phyloP scores from a whole-genome alignment of 2,329 filamentous ascomycete genomes.

The Kalaharituber pfeilii region DNA sequence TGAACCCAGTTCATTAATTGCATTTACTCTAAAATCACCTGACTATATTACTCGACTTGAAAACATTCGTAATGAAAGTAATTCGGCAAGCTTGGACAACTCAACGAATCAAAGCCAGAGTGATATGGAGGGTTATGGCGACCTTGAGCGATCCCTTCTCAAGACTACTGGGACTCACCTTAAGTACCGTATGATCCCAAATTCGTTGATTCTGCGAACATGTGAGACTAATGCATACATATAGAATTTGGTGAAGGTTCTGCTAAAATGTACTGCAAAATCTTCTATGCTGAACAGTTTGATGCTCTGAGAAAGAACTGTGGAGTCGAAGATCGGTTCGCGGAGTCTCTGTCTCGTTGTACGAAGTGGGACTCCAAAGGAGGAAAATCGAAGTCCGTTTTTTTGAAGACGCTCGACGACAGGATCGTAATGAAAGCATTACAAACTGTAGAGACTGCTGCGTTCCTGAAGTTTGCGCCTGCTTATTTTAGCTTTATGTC shows the following conservation, averaged over 20 bases:
- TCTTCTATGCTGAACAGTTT: slow-evolving; percentile 96
- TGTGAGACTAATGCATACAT: neutral
- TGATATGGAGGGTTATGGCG: slow-evolving; percentile 42
- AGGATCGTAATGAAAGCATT: slow-evolving; percentile 84
- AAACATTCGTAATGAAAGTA: slow-evolving; percentile 37
- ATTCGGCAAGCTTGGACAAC: slow-evolving; percentile 16
- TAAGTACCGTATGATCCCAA: slow-evolving; percentile 45
- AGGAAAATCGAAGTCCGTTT: slow-evolving; percentile 93
- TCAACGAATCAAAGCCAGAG: slow-evolving; percentile 23
- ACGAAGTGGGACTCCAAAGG: slow-evolving; percentile 97
- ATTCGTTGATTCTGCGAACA: neutral
- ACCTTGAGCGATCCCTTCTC: slow-evolving; percentile 70
- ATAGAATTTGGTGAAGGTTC: slow-evolving; percentile 70
- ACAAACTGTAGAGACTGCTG: slow-evolving; percentile 76
- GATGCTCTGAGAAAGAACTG: slow-evolving; percentile 87
- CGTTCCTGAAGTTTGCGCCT: slow-evolving; percentile 87
- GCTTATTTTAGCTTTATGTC: slow-evolving; percentile 97
- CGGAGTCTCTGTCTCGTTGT: slow-evolving; percentile 87
- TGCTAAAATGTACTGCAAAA: slow-evolving; percentile 94
- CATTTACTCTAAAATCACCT: slow-evolving; percentile 71
- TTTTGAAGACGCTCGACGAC: slow-evolving; percentile 90
- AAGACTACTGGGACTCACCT: slow-evolving; percentile 78
- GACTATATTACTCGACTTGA: slow-evolving; percentile 72
- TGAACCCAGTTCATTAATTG: slow-evolving; percentile 89
- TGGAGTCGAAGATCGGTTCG: slow-evolving; percentile 78